Evolutionary conservation across 768 basidiomycete species (phyloP), one percentile per base, ranked within the genome.

Genomic region (Pleurotus citrinopileatus): DNA sequence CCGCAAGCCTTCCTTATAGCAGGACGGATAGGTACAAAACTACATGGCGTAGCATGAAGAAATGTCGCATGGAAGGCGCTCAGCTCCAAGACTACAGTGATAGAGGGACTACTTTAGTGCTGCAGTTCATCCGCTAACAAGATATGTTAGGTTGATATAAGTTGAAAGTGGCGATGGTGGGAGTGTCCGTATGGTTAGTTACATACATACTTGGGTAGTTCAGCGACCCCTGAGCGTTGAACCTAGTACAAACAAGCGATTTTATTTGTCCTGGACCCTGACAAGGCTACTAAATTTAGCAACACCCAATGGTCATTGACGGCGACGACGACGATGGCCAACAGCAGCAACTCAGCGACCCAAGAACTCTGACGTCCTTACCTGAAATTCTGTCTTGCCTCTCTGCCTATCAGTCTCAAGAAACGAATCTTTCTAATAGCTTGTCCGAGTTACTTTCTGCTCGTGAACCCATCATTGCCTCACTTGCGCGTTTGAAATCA

Each of bases 321-420:
- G 43, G 20, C 22, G 19, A 10, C 32, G 34, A 34, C 27, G 34
- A 34, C 32, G 32, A 34, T 34, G 32, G n/a, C 32, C 32, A 20
- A 7, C 48, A 37, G 20, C 48, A 20, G 12, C 48, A 37, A 15
- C 48, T 51, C 29, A 40, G 28, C 45, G 71, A 77, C 58, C 74
- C 75, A 32, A 66, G 74, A 40, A 61, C 72, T 9, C 75, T 91
- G 25, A 88, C 81, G 1, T 84, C 73, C 46, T 65, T 91, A 13
- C 72, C 82, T 10, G 85, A 91, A 57, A 84, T 93, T 37, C 69
- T 93, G 17, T 81, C 86, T n/a, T 83, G 81, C 50, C 77, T 93
- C 15, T 87, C 91, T 13, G 75, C 77, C 25, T 78, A 89, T 44
- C 85, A 95, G 64, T 83, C 86, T 4, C 81, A 88, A 63, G 92